Conservation (phyloP, 2,329 filamentous ascomycete species). For the Geoglossum cookeanum region DNA sequence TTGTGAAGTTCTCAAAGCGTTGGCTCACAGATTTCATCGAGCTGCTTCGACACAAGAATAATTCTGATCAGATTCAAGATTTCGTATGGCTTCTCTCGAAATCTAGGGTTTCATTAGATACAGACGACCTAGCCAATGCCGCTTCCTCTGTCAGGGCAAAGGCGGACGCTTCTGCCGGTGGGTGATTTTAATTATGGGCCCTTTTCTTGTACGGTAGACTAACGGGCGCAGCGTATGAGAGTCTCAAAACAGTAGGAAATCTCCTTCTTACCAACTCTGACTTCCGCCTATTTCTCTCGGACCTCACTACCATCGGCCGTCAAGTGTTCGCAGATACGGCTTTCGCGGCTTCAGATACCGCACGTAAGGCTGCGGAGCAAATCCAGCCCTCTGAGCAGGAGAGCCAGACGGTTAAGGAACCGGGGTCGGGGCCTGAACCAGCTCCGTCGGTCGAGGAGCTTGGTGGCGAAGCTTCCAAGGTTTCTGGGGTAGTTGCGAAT, state of each 20-base stretch:
- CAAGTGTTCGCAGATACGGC: slow-evolving; percentile 80
- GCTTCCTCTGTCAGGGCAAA: slow-evolving; percentile 44
- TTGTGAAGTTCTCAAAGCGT: slow-evolving; percentile 52
- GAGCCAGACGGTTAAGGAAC: slow-evolving; percentile 31
- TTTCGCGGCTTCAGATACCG: slow-evolving; percentile 55
- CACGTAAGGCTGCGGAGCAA: slow-evolving; percentile 52
- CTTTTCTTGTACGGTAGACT: slow-evolving; percentile 6
- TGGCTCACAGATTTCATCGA: slow-evolving; percentile 67
- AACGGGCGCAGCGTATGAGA: slow-evolving; percentile 45
- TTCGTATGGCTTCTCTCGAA: slow-evolving; percentile 72
- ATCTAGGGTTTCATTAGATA: slow-evolving; percentile 50
- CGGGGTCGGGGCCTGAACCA: slow-evolving; percentile 25
- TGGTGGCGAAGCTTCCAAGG: slow-evolving; percentile 25
- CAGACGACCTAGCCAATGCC: slow-evolving; percentile 39
- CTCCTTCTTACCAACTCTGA: slow-evolving; percentile 80
- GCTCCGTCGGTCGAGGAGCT: slow-evolving; percentile 44
- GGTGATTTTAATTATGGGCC: slow-evolving; percentile 7
- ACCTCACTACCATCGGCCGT: slow-evolving; percentile 57
- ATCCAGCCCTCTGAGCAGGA: slow-evolving; percentile 50
- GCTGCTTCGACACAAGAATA: slow-evolving; percentile 67
- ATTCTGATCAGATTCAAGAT: slow-evolving; percentile 70
- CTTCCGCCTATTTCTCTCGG: slow-evolving; percentile 69
- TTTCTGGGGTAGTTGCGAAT: slow-evolving; percentile 25
- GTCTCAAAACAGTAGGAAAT: slow-evolving; percentile 62
- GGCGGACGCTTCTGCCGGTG: slow-evolving; percentile 54